A percentile compares a stretch with the other conserved stretches of the same genome.
Conservation (phyloP, 768 basidiomycete species). For the Lactarius vividus region DNA sequence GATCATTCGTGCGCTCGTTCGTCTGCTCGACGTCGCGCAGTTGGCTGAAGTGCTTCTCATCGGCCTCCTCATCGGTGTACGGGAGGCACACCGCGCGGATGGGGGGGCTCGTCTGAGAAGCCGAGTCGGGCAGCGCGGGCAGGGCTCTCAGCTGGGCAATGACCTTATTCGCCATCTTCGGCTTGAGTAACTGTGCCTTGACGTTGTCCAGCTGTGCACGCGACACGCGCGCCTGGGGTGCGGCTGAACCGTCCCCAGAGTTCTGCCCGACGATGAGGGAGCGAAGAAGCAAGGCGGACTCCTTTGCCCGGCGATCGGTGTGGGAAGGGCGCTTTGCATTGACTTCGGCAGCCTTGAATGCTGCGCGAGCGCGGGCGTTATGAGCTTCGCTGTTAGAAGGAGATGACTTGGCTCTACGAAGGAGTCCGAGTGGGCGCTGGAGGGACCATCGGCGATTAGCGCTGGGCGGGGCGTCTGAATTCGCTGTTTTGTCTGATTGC, state of each 20-base stretch:
- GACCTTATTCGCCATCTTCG: conserved; percentile 66
- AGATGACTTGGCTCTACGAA: conserved; percentile 5
- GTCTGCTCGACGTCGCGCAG: conserved; percentile 33
- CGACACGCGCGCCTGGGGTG: conserved; percentile 40
- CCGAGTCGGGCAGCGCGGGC: conserved; percentile 43
- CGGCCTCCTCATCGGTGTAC: conserved; percentile 58
- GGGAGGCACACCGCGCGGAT: conserved; percentile 79
- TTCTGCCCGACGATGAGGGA: conserved; percentile 61
- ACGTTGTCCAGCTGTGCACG: conserved; percentile 58
- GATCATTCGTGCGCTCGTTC: conserved; percentile 2
- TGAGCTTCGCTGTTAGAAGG: conserved; percentile 7
- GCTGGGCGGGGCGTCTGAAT: neutral
- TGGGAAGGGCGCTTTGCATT: conserved; percentile 26
- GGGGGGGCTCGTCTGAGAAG: conserved; percentile 39
- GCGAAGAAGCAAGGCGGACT: conserved; percentile 61
- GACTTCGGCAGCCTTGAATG: neutral
- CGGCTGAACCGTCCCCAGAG: conserved; percentile 23
- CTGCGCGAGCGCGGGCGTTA: neutral
- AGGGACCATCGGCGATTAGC: conserved; percentile 16
- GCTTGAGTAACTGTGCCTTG: conserved; percentile 63
- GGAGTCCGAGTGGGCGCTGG: conserved; percentile 9
- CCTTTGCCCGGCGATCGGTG: conserved; percentile 60
- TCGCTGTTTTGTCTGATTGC: no score
- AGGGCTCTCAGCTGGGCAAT: conserved; percentile 67
- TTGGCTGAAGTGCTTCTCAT: conserved; percentile 56